Evolutionary conservation across 2,329 filamentous ascomycete species (phyloP), one percentile per base, ranked within the genome.

Genomic region (Claviceps sp.): DNA sequence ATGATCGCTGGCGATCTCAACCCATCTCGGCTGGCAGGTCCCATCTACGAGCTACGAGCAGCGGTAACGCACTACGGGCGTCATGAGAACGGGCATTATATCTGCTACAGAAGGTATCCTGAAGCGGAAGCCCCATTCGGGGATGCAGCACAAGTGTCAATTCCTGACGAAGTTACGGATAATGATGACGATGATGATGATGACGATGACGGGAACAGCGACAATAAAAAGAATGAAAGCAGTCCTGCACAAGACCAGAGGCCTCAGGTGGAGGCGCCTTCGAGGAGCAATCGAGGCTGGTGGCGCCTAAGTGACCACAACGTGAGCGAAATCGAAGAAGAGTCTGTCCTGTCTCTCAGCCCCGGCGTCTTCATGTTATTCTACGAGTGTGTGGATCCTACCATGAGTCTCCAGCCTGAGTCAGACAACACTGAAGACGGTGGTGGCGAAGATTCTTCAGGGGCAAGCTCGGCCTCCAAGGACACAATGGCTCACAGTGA

Each of bases 61-160:
- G 86, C 91, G 0, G 79, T 97, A 9, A 93, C 88, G 1, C 93
- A 97, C 63, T 87, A 86, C 55, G 93, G 93, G 4, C 77, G 86
- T 36, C 93, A 97, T 64, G 89, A 96, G 55, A 95, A 95, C 60
- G 93, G 93, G 0, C 93, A 98, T 68, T 97, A 98, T 60, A 82
- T 96, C 40, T 95, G 88, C 64, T 95, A 93, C 66, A 79, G 88
- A 49, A 86, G 85, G 60, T 83, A 88, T 60, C 74, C 79, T 16
- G 61, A 62, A 5, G 53, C 56, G 8, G 48, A 44, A 4, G 42
- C 36, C 0, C 45, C 50, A 9, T 40, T 34, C 4, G 45, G 20
- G 13, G 43, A 49, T 16, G 0, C 49, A 16, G 8, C 38, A 5
- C 22, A 34, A 13, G 16, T 34, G 13, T 4, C 47, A 3, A 13